A percentile compares a stretch with the other conserved stretches of the same genome.
phyloP scores from a whole-genome alignment of 495 filamentous ascomycete species.

The Coniosporium apollinis region DNA sequence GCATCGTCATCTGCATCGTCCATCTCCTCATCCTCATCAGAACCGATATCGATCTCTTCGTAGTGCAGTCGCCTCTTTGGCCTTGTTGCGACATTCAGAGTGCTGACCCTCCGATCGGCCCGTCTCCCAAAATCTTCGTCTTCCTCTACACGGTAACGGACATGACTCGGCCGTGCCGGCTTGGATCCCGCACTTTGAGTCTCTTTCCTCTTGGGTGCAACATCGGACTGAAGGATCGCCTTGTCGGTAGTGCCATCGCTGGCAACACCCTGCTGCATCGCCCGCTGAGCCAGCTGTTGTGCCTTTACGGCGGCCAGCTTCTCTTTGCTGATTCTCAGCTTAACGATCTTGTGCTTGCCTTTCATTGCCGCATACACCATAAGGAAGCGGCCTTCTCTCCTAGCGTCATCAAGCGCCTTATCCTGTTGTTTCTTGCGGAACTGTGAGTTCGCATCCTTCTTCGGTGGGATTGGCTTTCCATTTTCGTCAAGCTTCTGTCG shows the following conservation, averaged over 20 bases:
- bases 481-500: slow-evolving; percentile 8
- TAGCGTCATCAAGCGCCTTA: slow-evolving; percentile 23
- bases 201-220: too few species aligned
- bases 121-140: slow-evolving; percentile 13
- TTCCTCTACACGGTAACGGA: slow-evolving; percentile 15
- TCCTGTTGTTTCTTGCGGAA: slow-evolving; percentile 22
- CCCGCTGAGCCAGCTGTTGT: slow-evolving; percentile 1
- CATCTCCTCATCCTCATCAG: slow-evolving; percentile 11
- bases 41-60: slow-evolving; percentile 16
- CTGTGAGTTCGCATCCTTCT: slow-evolving; percentile 19
- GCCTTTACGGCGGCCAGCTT: slow-evolving; percentile 5
- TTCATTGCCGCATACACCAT: slow-evolving; percentile 20
- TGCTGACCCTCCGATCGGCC: neutral
- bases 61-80: slow-evolving; percentile 3
- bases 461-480: slow-evolving; percentile 4
- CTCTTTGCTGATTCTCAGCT: slow-evolving; percentile 10
- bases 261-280: neutral
- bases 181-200: too few species aligned
- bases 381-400: slow-evolving; percentile 20
- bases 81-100: neutral
- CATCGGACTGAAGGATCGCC: slow-evolving; percentile 16
- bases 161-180: too few species aligned
- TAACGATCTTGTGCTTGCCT: slow-evolving; percentile 20
- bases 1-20: slow-evolving; percentile 6
- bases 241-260: slow-evolving; percentile 4